Conservation (phyloP, 192 early-diverging fungal genomes). For the Umbelopsis vinacea region DNA sequence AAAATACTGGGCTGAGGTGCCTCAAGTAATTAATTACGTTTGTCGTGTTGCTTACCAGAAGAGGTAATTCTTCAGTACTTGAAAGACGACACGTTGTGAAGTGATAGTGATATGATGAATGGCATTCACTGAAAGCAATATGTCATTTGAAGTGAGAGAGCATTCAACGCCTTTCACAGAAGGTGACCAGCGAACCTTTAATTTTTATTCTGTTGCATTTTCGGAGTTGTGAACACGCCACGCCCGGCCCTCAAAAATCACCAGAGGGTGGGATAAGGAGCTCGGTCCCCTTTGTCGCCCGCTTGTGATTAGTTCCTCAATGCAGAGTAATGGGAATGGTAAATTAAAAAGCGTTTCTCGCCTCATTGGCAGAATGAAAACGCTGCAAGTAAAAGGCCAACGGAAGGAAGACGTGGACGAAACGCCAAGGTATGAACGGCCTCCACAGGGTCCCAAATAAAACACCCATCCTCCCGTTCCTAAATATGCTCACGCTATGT, state of each 20-base stretch:
- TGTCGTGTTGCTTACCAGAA: too few relatives aligned
- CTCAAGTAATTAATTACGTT: too few relatives aligned
- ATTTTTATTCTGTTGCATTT: neutral
- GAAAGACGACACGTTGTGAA: too few relatives aligned
- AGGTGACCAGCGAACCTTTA: too few relatives aligned
- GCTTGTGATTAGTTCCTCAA: neutral
- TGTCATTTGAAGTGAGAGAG: too few relatives aligned
- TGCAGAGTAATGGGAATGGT: neutral
- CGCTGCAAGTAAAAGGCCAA: conserved; percentile 14
- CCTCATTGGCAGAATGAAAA: conserved; percentile 9
- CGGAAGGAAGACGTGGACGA: neutral
- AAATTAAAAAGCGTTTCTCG: conserved; percentile 6
- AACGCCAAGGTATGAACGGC: neutral
- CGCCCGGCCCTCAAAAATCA: neutral
- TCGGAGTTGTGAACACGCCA: conserved; percentile 6
- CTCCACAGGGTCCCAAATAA: neutral
- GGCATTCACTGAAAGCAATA: too few relatives aligned
- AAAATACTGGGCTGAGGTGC: too few relatives aligned
- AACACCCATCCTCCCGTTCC: neutral
- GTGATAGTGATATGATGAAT: too few relatives aligned
- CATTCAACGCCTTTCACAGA: too few relatives aligned
- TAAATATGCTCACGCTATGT: neutral
- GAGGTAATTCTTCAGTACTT: too few relatives aligned
- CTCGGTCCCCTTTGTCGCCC: neutral
- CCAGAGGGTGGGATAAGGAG: neutral